Evolutionary conservation across 2,329 filamentous ascomycete genomes (phyloP), one percentile per base, ranked within the genome.

Genomic region (Thelonectria discophora): DNA sequence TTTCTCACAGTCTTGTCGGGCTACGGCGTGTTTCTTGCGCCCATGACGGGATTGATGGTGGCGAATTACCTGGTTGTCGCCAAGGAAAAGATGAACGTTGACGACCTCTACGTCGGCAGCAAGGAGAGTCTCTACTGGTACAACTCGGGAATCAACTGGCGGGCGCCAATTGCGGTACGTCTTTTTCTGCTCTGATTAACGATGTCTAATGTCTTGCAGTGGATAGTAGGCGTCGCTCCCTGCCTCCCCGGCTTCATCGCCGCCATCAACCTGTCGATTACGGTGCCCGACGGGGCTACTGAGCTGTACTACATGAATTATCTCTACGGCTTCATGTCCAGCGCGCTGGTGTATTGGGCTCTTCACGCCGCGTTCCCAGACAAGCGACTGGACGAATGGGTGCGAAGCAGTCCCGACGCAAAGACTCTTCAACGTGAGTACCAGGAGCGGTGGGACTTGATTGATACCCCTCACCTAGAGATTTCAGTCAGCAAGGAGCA

Each of bases 191-290:
- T 3, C 3, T 37, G n/a, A 21, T 15, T 9, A 12, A 3, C 27
- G 17, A 30, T 39, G 1, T 21, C 61, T 65, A 46, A 68, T 43
- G 43, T 11, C 18, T 1, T 7, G 2, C 30, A 81, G 76, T 81
- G 80, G 77, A 58, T 76, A 18, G 66, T 75, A 18, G 79, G 78
- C 5, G 75, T 79, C 3, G 72, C 69, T 0, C 80, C 80, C 0
- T 75, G 73, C 3, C 63, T 82, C 50, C 80, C 80, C 0, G 80
- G 80, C 12, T 80, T 82, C 59, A 69, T 81, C 7, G 74, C 76
- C 2, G 75, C 78, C 3, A 74, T 81, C 11, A 75, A 79, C 49
- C n/a, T 18, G 0, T 70, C 70, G 3, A 69, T 79, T 6, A 65
- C 43, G 1, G 72, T 82, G 0, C 67, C 75, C 0, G 70, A 73